Evolutionary conservation across 2,329 filamentous ascomycete genomes (phyloP), one percentile per base, ranked within the genome.

Genomic region (Knufia petricola): DNA sequence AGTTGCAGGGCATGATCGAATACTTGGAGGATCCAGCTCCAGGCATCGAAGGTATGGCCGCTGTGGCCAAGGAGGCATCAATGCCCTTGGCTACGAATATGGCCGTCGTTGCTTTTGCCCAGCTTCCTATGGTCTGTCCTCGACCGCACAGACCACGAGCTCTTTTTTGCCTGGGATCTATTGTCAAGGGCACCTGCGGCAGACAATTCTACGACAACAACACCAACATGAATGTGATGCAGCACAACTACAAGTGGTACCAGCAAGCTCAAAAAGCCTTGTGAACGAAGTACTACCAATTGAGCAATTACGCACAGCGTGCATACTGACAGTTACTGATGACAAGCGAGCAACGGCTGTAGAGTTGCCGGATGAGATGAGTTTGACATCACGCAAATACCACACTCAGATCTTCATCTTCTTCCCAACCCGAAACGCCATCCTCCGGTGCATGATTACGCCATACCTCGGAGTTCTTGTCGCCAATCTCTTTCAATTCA

Each of bases 21-120:
- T 69, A 68, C 48, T 51, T 70, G 13, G 67, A 70, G 36, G 67
- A 70, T 39, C 68, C 68, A 1, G 61, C 68, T 0, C 60, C 61
- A 0, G 68, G 64, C 24, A 69, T 70, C 8, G 65, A 66, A 10
- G 68, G 68, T 4, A 70, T 70, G 67, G 67, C 67, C 1, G 66
- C 67, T 4, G 67, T 70, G 1, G 68, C 68, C 0, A 62, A 61
- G 23, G 63, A 65, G 24, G 64, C 67, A 1, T 51, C 61, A 0
- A 70, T 70, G 68, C 68, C 68, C 1, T 55, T 69, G 1, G 68
- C 68, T 2, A 70, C 67, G 0, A 69, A 69, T 42, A 69, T 69
- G 67, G 67, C 67, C 2, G 67, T 69, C 1, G 67, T 69, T 0
- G 64, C 68, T 2, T 70, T 70, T 28, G 34, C 53, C 1, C 67